Conservation (phyloP, 2,329 filamentous ascomycete species). For the Gremmenia infestans region DNA sequence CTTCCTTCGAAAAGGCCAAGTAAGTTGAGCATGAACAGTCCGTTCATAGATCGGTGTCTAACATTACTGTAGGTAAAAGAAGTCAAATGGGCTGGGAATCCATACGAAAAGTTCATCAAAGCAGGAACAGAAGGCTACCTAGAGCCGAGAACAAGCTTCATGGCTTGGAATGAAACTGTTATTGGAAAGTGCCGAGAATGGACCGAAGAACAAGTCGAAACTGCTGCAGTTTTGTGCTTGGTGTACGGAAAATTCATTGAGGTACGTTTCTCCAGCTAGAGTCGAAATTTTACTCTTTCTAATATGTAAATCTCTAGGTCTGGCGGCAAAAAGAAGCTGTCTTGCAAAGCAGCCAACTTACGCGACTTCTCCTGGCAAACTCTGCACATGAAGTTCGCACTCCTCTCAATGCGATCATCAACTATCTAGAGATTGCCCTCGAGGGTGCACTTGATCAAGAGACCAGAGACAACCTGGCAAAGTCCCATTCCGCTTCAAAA, state of each 20-base stretch:
- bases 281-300: conserved; percentile 44
- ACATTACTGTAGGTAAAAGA: conserved; percentile 46
- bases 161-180: conserved; percentile 75
- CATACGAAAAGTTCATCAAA: conserved; percentile 72
- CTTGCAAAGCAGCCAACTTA: conserved; percentile 76
- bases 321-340: conserved; percentile 89
- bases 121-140: conserved; percentile 69
- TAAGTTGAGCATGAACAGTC: background rate
- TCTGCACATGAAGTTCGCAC: conserved; percentile 90
- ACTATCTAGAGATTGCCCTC: conserved; percentile 85
- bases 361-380: conserved; percentile 73
- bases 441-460: conserved; percentile 76
- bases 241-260: conserved; percentile 86
- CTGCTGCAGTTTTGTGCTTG: conserved; percentile 78
- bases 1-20: conserved; percentile 76
- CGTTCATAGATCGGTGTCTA: background rate
- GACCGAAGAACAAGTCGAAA: conserved; percentile 85
- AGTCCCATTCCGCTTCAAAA: conserved; percentile 86
- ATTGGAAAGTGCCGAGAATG: conserved; percentile 80
- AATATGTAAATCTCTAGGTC: conserved; percentile 60
- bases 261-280: conserved; percentile 39
- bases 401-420: conserved; percentile 88
- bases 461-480: conserved; percentile 76
- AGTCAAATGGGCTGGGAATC: conserved; percentile 77
- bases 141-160: conserved; percentile 76